These are phyloP conservation scores for Russula compacta DNA, from an alignment of 768 basidiomycete genomes.

Conservation along the genomic window DNA sequence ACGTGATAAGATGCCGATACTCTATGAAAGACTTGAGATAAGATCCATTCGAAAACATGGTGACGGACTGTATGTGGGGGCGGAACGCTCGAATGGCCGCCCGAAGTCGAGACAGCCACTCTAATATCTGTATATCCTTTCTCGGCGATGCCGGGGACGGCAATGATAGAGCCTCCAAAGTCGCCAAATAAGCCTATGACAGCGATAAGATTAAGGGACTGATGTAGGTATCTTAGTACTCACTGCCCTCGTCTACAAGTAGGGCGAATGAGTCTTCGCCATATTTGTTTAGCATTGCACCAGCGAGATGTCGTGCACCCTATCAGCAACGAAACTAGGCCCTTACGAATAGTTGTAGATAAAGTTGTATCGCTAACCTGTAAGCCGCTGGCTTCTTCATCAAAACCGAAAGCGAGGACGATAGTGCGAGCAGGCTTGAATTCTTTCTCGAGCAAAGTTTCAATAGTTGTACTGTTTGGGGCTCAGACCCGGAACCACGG, in stretches of 20 bases:
- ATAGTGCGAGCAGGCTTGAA: slow-evolving; percentile 26
- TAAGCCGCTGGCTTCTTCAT: slow-evolving; percentile 29
- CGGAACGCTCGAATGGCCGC: slow-evolving; percentile 85
- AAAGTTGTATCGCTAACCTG: slow-evolving; percentile 6
- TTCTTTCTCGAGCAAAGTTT: slow-evolving; percentile 17
- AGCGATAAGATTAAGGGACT: neutral
- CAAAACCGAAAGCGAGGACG: slow-evolving; percentile 25
- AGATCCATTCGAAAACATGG: neutral
- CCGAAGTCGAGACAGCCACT: slow-evolving; percentile 54
- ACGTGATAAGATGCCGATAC: slow-evolving; percentile 68
- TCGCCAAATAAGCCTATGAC: slow-evolving; percentile 41
- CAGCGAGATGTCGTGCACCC: slow-evolving; percentile 45
- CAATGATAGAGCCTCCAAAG: slow-evolving; percentile 31
- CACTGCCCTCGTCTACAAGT: slow-evolving; percentile 67
- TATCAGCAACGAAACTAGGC: slow-evolving; percentile 22
- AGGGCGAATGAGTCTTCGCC: slow-evolving; percentile 22
- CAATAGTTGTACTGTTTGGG: neutral
- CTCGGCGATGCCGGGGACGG: slow-evolving; percentile 50
- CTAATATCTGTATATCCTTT: slow-evolving; percentile 49
- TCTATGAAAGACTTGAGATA: neutral
- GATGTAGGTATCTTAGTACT: slow-evolving; percentile 12
- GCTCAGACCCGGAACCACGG: neutral
- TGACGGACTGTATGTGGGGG: slow-evolving; percentile 61
- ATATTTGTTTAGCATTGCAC: slow-evolving; percentile 44
- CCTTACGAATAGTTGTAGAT: neutral